Evolutionary conservation across 208 protist species (phyloP).

Genomic region (Phytomonas francai): DNA sequence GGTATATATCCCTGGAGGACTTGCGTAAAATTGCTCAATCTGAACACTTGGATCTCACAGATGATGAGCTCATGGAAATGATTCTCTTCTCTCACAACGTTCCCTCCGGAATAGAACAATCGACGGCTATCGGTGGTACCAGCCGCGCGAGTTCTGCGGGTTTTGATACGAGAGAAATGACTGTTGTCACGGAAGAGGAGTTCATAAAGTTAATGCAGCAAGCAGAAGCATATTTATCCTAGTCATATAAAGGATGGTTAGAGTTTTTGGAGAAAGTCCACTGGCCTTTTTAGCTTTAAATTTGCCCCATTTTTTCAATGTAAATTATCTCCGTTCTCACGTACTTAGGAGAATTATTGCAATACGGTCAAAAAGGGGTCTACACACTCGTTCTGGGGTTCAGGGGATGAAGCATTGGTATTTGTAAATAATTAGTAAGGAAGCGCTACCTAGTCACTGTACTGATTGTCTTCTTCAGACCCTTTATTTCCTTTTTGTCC

Average conservation of each 20-base stretch:
- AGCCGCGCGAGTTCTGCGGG: background rate
- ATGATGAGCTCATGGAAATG: constrained; percentile 97
- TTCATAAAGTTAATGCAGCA: constrained; percentile 96
- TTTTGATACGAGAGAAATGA: constrained; percentile 43
- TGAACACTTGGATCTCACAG: constrained; percentile 90
- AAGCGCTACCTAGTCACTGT: background rate
- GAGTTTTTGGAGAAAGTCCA: background rate
- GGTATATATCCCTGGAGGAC: constrained; percentile 93
- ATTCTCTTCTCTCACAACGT: constrained; percentile 90
- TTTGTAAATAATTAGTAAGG: background rate
- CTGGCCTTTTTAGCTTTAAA: background rate
- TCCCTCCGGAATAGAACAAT: background rate
- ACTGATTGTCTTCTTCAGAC: constrained; percentile 1
- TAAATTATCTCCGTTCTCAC: background rate
- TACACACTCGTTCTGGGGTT: background rate
- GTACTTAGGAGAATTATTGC: background rate
- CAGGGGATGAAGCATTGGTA: background rate
- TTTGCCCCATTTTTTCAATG: background rate
- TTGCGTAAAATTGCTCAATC: constrained; percentile 89
- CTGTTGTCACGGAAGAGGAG: constrained; percentile 88
- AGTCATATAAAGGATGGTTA: background rate
- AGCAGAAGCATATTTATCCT: constrained; percentile 73
- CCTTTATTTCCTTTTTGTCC: constrained; percentile 16
- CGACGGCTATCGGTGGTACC: background rate
- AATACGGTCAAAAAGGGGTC: background rate